Base-by-base conservation (phyloP, 2,329 filamentous ascomycete genomes). In the Beauveria australis region DNA sequence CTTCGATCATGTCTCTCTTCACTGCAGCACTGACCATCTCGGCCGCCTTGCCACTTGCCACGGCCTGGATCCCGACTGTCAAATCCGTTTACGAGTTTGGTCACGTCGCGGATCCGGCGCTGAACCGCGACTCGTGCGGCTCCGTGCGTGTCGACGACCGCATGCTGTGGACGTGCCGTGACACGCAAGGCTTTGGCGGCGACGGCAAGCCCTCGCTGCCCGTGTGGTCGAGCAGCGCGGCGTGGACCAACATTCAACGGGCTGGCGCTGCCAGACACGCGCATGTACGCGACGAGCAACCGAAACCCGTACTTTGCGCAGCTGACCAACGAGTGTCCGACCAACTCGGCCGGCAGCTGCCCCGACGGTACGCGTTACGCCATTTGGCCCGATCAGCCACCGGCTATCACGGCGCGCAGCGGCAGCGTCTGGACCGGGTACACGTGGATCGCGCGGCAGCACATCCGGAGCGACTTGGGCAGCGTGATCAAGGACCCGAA, bases 61-160 rank as follows among this genome's bases (percentile, higher is more conserved):
- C 52, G 12, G 59, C 59, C 2, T 61, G 59, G 59, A 61, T 61
- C 59, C 59, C 59, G 24, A 61, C 59, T 10, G 59, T 57, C 8
- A 61, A 61, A 26, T 46, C 63, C 63, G 7, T 64, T 61, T 57
- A 61, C 53, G 24, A 52, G 6, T 56, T 61, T 28, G 40, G 40
- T 46, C 53, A 61, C 19, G 53, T 61, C 8, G 46, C 52, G 0
- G 53, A 61, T 28, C 59, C 53, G 26, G 48, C 44, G 14, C 47
- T 61, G 41, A 61, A 61, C 40, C 53, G 59, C 1, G 59, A 61
- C 37, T 61, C 59, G 7, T 61, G 59, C 53, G 53, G 59, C 18
- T 56, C 59, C 9, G 53, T 57, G 24, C 53, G 59, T 3, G 46
- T 61, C 24, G 59, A 57, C 16, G 53, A 61, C 44, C 53, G 53